Conservation (phyloP, 305 asterid genomes). For the Fraxinus greggii region DNA sequence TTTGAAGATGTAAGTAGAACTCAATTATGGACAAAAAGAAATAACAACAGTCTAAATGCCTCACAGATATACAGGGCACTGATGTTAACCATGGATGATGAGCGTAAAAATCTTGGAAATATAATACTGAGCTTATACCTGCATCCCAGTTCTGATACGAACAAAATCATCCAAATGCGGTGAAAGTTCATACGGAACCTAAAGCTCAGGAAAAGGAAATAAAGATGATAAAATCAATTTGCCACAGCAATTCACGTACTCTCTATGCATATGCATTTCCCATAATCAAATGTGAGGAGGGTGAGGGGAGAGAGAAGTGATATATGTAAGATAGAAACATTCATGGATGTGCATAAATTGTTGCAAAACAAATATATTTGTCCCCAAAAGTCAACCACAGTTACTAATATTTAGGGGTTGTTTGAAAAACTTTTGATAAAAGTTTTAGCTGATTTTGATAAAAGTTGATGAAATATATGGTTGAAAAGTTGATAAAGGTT, state of each 20-base stretch:
- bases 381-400: neutral
- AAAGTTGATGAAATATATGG: neutral
- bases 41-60: neutral
- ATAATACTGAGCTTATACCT: conserved; percentile 39
- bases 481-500: neutral
- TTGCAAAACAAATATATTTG: neutral
- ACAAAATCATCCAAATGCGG: conserved; percentile 81
- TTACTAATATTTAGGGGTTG: neutral
- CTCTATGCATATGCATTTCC: conserved; percentile 7
- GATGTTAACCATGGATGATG: conserved; percentile 1
- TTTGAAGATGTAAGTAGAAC: conserved; percentile 15
- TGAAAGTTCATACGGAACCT: conserved; percentile 82
- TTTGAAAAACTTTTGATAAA: neutral
- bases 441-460: neutral
- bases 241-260: conserved; percentile 9
- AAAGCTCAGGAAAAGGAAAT: conserved; percentile 29
- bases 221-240: conserved; percentile 17
- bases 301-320: conserved; percentile 2
- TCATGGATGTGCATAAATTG: neutral
- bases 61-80: conserved; percentile 2
- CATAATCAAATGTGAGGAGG: neutral
- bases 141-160: conserved; percentile 76
- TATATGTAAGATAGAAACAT: conserved; percentile 5
- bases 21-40: conserved; percentile 4
- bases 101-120: neutral